Evolutionary conservation across 768 basidiomycete genomes (phyloP), one percentile per base, ranked within the genome.

Genomic region (Mycena vitilis): DNA sequence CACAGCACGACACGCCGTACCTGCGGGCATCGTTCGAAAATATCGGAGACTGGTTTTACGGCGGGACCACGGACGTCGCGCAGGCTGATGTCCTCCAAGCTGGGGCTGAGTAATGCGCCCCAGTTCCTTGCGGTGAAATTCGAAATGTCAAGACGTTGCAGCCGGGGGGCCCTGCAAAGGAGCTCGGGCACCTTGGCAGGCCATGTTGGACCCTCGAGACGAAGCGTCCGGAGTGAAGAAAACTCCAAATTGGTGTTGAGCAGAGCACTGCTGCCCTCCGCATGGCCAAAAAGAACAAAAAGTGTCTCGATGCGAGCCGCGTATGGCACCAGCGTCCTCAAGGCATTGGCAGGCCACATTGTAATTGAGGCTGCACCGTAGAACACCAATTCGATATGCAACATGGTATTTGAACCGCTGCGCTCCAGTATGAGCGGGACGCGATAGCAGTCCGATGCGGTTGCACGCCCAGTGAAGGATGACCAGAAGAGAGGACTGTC

Each of bases 231-330:
- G 2, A 66, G 42, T 5, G 44, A 25, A 45, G 57, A 49, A 38
- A 65, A 65, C 23, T 52, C 37, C 38, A 59, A 20, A 36, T 36
- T 42, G 6, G 56, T 42, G 12, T 47, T 22, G n/a, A 64, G 63
- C 0, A 57, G 48, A 36, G 54, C n/a, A 2, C 30, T 7, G 23
- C 5, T 45, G 34, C 18, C 15, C 34, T n/a, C 13, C 15, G 47
- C 11, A 0, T 23, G 12, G 2, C 18, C 30, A 10, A 64, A 57
- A 4, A 30, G 3, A 5, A 64, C n/a, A 15, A 42, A 16, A 12
- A 64, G 55, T 5, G 55, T 56, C 40, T 49, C 54, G 63, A 64
- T 49, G 23, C 63, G 63, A 22, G 54, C 25, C 11, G 34, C 55
- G 15, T 57, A 51, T 5, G 54, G 54, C 8, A 49, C 37, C n/a